A percentile compares a stretch with the other conserved stretches of the same genome.
Conservation (phyloP, 225 moss, liverwort and hornwort species). For the Bryoerythrophyllum caledonicum region DNA sequence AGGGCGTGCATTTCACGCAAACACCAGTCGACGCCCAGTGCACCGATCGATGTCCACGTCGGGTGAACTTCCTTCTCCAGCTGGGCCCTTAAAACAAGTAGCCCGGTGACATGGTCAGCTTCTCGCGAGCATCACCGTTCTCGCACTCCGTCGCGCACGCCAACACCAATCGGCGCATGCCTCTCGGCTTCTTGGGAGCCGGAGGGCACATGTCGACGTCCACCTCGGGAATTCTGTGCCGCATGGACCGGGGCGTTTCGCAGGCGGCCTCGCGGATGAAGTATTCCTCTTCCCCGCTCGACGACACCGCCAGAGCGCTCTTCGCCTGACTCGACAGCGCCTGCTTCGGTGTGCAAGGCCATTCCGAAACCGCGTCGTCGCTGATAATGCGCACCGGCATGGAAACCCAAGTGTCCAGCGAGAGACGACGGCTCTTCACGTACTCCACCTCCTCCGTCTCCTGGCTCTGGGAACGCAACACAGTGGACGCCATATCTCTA, state of each 20-base stretch:
- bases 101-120: not conserved
- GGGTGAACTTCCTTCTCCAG: not conserved
- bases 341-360: slow-evolving; percentile 6
- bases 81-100: not conserved
- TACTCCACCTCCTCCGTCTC: slow-evolving; percentile 14
- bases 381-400: not conserved
- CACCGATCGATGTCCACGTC: not conserved
- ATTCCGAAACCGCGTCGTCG: not conserved
- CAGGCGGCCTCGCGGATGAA: not conserved
- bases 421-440: slow-evolving; percentile 3
- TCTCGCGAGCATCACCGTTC: not conserved
- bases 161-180: slow-evolving; percentile 15
- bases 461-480: not conserved
- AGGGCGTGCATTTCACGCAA: too few relatives aligned
- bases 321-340: not conserved
- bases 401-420: slow-evolving; percentile 17
- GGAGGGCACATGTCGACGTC: slow-evolving; percentile 30
- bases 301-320: not conserved
- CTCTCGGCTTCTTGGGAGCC: slow-evolving; percentile 28
- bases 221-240: slow-evolving; percentile 25
- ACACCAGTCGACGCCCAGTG: too few relatives aligned
- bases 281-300: not conserved
- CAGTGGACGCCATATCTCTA: slow-evolving; percentile 16
- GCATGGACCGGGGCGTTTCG: slow-evolving; percentile 18
- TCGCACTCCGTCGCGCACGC: not conserved